These are phyloP conservation scores for Penicillium daleae DNA, from an alignment of 495 filamentous ascomycete species.

Conservation along the genomic window DNA sequence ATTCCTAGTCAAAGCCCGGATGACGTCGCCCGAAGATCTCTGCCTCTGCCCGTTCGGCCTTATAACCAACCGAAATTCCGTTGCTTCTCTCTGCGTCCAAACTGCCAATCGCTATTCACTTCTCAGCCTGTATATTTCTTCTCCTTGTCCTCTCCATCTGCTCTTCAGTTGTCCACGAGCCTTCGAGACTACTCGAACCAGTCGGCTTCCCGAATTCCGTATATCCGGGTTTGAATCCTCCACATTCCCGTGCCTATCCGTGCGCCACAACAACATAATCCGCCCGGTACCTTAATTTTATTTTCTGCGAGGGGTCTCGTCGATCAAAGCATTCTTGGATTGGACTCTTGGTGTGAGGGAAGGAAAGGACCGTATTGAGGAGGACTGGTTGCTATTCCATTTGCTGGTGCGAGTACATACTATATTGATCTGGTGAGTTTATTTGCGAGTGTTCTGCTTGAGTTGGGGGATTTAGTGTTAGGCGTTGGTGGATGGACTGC, in stretches of 20 bases:
- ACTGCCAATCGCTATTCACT: neutral
- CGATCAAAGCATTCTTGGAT: too few relatives aligned
- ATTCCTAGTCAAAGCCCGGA: neutral
- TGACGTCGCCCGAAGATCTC: constrained; percentile 7
- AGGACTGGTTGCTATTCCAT: neutral
- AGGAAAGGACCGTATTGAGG: constrained; percentile 15
- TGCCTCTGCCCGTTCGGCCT: neutral
- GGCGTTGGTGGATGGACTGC: neutral
- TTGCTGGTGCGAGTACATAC: neutral
- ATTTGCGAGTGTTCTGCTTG: neutral
- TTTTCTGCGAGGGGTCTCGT: constrained; percentile 1
- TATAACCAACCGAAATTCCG: neutral
- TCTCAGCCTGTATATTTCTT: neutral
- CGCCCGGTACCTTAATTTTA: constrained; percentile 17
- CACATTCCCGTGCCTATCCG: constrained; percentile 15
- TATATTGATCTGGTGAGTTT: neutral
- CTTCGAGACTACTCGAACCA: too few relatives aligned
- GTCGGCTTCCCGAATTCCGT: neutral
- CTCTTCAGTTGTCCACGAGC: too few relatives aligned
- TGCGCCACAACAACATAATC: constrained; percentile 20
- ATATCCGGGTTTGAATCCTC: neutral
- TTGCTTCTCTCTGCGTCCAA: neutral
- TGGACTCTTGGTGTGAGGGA: too few relatives aligned
- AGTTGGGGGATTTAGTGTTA: neutral
- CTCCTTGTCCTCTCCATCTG: too few relatives aligned